Base-by-base conservation (phyloP, 2,329 filamentous ascomycete species). In the Aspergillus ustus region DNA sequence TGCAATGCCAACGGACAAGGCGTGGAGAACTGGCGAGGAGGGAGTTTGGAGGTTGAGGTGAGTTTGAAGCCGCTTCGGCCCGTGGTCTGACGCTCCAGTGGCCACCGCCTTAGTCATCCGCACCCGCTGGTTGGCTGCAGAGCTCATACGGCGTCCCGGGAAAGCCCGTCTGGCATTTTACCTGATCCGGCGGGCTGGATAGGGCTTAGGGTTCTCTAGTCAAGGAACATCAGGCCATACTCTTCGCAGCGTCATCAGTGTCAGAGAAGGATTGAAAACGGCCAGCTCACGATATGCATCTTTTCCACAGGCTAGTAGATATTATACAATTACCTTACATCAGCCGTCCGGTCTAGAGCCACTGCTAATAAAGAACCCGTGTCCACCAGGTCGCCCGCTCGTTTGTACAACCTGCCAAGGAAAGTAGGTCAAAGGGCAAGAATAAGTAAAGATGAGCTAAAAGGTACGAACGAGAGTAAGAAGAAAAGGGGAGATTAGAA, bases 21-120 rank as follows among this genome's bases (percentile, higher is more conserved):
- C 64, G 67, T 65, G 63, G 69, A 71, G 63, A 69, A 65, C 66
- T 69, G 64, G 65, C 67, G 63, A 68, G 63, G 66, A 70, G 66
- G 69, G 73, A 70, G 69, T 70, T 73, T 69, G 67, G 70, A 72
- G 69, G 69, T 74, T 69, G 72, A 74, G 72, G 73, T 74, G 71
- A 75, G 71, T 75, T 76, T 74, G 74, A 76, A 75, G 72, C 73
- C 74, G 74, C 70, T 74, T 73, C 70, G 70, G 74, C 70, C 74
- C 72, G 73, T 68, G 63, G 64, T 66, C 60, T 58, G 54, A 61
- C 54, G 52, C 54, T 57, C 50, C 57, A 25, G 50, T 44, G 54
- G 49, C 25, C 59, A 61, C 59, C 59, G 59, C 54, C 63, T 69
- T 72, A 70, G 66, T 72, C 67, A 72, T 67, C 66, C 59, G 52